phyloP scores from a whole-genome alignment of 768 basidiomycete species.

The Candolleomyces efflorescens region DNA sequence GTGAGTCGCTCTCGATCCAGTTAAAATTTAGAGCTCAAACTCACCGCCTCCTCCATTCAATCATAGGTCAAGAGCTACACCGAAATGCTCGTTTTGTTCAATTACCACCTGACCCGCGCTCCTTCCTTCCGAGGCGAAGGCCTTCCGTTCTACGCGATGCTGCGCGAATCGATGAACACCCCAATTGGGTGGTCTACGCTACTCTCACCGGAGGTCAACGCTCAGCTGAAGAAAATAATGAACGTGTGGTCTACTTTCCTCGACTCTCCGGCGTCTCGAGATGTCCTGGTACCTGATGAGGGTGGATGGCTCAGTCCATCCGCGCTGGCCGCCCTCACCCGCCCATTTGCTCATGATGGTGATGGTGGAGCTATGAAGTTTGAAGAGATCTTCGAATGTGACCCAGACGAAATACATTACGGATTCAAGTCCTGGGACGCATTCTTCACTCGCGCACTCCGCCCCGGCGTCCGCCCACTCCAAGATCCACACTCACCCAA shows the following conservation, averaged over 20 bases:
- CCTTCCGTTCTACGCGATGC: too few relatives aligned
- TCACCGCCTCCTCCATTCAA: too few relatives aligned
- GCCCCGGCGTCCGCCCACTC: neutral
- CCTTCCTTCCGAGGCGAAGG: too few relatives aligned
- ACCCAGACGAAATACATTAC: neutral
- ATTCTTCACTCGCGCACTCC: neutral
- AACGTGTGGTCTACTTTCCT: neutral
- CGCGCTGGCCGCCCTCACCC: neutral
- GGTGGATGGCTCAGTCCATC: neutral
- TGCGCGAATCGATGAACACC: too few relatives aligned
- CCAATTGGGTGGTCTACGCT: too few relatives aligned
- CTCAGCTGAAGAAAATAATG: neutral
- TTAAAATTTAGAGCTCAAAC: too few relatives aligned
- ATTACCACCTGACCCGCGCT: too few relatives aligned
- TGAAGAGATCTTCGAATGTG: neutral
- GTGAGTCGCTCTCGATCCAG: too few relatives aligned
- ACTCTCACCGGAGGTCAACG: neutral
- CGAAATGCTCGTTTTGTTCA: too few relatives aligned
- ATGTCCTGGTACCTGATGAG: neutral
- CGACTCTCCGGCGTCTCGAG: neutral
- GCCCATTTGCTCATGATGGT: too few relatives aligned
- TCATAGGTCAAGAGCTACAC: too few relatives aligned
- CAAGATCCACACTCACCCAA: neutral
- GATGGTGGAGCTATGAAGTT: neutral
- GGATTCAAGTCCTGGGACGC: neutral